Conservation (phyloP, 2,329 filamentous ascomycete genomes). For the Colletotrichum godetiae region DNA sequence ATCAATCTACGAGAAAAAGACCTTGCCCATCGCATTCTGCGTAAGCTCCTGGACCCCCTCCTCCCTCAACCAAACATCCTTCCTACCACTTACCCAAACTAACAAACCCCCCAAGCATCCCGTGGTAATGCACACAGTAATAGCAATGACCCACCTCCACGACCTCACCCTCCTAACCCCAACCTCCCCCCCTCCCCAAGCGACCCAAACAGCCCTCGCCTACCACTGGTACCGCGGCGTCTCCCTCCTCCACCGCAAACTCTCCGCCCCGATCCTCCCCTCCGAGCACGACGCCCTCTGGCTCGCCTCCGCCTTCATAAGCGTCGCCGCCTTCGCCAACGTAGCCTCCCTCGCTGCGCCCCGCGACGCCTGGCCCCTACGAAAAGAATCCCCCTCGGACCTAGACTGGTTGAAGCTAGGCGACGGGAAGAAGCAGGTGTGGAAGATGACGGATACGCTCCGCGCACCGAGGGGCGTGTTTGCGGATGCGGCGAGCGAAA, state of each 20-base stretch:
- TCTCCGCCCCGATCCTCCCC: slow-evolving; percentile 47
- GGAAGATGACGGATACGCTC: slow-evolving; percentile 60
- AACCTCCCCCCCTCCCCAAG: slow-evolving; percentile 26
- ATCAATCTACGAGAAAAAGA: slow-evolving; percentile 48
- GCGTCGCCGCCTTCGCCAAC: slow-evolving; percentile 56
- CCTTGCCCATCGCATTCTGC: slow-evolving; percentile 50
- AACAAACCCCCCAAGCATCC: slow-evolving; percentile 50
- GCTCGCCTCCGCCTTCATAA: slow-evolving; percentile 59
- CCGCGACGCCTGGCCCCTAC: slow-evolving; percentile 67
- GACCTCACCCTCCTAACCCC: slow-evolving; percentile 54
- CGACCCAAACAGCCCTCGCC: slow-evolving; percentile 46
- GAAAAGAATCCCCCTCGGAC: slow-evolving; percentile 52
- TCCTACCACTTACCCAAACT: slow-evolving; percentile 28
- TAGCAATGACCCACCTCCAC: slow-evolving; percentile 64
- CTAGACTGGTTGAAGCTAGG: slow-evolving; percentile 69
- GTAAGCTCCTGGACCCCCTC: slow-evolving; percentile 43
- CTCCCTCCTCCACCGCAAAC: slow-evolving; percentile 57
- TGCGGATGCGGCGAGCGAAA: slow-evolving; percentile 39
- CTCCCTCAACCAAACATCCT: neutral
- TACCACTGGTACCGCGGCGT: slow-evolving; percentile 61
- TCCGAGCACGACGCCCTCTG: slow-evolving; percentile 59
- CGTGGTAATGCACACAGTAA: slow-evolving; percentile 65
- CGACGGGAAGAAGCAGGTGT: slow-evolving; percentile 66
- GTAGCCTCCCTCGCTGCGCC: slow-evolving; percentile 52
- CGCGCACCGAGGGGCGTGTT: slow-evolving; percentile 59